Percentiles rank a stretch among this genome's conserved stretches.
Conservation (phyloP, 805 yeast genomes). For the Komagataella populi region DNA sequence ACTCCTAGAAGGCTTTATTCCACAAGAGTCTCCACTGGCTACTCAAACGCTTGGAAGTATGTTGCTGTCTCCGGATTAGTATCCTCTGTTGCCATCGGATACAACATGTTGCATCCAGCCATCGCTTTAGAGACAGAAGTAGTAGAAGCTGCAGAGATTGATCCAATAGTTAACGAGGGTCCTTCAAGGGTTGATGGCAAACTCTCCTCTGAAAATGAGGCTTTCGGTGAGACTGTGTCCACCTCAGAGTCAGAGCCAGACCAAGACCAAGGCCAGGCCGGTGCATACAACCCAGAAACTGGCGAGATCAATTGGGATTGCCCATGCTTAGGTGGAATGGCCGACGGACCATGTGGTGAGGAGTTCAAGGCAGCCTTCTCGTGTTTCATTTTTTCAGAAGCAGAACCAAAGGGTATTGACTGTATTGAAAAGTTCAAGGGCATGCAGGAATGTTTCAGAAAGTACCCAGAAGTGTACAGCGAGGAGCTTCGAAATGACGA, state of each 20-base stretch:
- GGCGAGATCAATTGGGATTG: conserved; percentile 99
- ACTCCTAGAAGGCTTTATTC: neutral
- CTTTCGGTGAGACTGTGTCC: neutral
- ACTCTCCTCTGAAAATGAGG: neutral
- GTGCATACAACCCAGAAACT: conserved; percentile 90
- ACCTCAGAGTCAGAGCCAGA: conserved; percentile 5
- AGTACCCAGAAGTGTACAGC: conserved; percentile 84
- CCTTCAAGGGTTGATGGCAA: neutral
- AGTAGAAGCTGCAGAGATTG: neutral
- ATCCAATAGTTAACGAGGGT: neutral
- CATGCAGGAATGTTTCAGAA: conserved; percentile 92
- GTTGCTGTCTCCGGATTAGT: neutral
- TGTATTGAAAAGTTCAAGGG: conserved; percentile 81
- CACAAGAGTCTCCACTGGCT: neutral
- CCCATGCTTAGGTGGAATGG: conserved; percentile 99
- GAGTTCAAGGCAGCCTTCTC: conserved; percentile 91
- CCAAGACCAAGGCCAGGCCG: conserved; percentile 29
- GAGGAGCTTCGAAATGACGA: conserved; percentile 83
- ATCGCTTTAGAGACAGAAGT: neutral
- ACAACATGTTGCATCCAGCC: neutral
- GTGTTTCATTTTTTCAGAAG: conserved; percentile 86
- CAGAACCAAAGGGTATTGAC: conserved; percentile 94
- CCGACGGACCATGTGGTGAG: conserved; percentile 96
- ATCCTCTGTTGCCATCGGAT: neutral
- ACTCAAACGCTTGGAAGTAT: neutral